Evolutionary conservation across 345 rosid genomes (phyloP).

Genomic region (Sonneratia caseolaris): DNA sequence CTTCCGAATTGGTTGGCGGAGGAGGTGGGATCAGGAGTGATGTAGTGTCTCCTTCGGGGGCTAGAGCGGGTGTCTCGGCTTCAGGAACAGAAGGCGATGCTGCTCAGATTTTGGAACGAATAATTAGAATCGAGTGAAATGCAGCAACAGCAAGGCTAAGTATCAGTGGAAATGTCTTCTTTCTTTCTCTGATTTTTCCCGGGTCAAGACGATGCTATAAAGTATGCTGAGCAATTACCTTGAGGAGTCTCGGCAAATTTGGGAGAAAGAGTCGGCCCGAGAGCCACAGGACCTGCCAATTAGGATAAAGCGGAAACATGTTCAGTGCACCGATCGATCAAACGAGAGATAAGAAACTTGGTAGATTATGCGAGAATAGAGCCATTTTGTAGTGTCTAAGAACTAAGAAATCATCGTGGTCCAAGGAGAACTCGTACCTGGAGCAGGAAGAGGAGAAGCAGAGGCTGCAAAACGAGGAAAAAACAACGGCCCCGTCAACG

Average conservation of each 20-base stretch:
- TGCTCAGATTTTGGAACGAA: not conserved
- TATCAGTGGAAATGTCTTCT: no score
- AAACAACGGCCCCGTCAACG: not conserved
- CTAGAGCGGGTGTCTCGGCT: conserved; percentile 36
- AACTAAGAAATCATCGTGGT: not conserved
- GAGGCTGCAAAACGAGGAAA: conserved; percentile 29
- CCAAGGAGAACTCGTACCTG: conserved; percentile 32
- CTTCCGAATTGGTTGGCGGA: conserved; percentile 15
- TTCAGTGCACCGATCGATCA: not conserved
- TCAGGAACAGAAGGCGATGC: conserved; percentile 46
- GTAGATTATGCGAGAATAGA: not conserved
- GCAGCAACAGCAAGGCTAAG: no score
- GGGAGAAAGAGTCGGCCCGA: conserved; percentile 43
- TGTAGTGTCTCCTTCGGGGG: conserved; percentile 52
- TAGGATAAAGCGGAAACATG: not conserved
- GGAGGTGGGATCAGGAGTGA: conserved; percentile 44
- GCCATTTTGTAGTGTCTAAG: not conserved
- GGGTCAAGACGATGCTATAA: no score
- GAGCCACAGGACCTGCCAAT: conserved; percentile 43
- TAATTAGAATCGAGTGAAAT: no score
- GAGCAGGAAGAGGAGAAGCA: conserved; percentile 60
- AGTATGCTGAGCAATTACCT: conserved; percentile 19
- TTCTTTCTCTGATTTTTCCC: no score
- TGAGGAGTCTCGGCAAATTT: conserved; percentile 30
- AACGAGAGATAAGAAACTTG: not conserved